phyloP scores from a whole-genome alignment of 345 rosid species.

The Gossypium bickii region DNA sequence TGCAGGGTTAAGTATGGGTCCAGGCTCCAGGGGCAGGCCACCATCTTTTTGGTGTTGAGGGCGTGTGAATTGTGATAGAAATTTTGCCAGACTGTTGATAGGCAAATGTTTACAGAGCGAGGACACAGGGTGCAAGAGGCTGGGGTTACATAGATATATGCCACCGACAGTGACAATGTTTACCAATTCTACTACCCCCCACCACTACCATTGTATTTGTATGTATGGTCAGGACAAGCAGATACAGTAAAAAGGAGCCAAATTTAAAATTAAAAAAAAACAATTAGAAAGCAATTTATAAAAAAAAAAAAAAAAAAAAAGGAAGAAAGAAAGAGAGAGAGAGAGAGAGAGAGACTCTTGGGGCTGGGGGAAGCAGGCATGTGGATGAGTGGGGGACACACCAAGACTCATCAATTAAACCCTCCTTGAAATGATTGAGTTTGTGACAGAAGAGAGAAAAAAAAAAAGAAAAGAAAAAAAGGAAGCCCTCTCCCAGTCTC shows the following conservation, averaged over 20 bases:
- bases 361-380: constrained; percentile 58
- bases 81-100: not conserved
- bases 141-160: constrained; percentile 19
- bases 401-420: constrained; percentile 32
- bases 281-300: not conserved
- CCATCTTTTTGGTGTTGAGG: not conserved
- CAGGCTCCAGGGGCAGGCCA: not conserved
- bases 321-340: not conserved
- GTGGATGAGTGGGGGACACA: constrained; percentile 68
- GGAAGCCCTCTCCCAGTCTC: not conserved
- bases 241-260: constrained; percentile 15
- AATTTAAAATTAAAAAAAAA: not conserved
- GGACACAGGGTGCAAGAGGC: constrained; percentile 14
- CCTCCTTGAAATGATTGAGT: constrained; percentile 37
- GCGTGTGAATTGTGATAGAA: not conserved
- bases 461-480: not conserved
- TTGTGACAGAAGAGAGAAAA: constrained; percentile 22
- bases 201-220: constrained; percentile 8
- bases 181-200: constrained; percentile 5
- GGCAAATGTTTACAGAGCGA: not conserved
- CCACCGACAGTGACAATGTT: constrained; percentile 29
- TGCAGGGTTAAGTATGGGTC: not conserved
- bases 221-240: constrained; percentile 12
- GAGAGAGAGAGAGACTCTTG: constrained; percentile 37
- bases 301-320: not conserved